Evolutionary conservation across 2,329 filamentous ascomycete genomes (phyloP), one percentile per base, ranked within the genome.

Genomic region (Setomelanomma holmii): DNA sequence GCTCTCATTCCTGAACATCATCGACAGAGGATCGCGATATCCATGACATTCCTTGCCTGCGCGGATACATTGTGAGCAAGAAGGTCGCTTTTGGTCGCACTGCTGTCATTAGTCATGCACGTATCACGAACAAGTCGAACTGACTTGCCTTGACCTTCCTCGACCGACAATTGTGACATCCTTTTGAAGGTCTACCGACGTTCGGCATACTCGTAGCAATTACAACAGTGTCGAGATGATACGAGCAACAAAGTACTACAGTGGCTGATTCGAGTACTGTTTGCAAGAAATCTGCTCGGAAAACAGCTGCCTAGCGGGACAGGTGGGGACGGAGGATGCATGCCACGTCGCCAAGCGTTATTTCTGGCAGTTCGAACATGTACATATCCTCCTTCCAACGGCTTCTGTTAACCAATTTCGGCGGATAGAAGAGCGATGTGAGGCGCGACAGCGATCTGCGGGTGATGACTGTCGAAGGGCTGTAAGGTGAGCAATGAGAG

Each of bases 1-100:
- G 51, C 60, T 69, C 50, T 69, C 67, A 34, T 71, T 65, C 40
- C 60, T 67, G 51, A 71, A 71, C 60, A 69, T 67, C 62, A 72
- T 64, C 6, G 63, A 55, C 42, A 69, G 41, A 8, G 61, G 55
- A 39, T 72, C 66, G 12, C 70, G 63, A 40, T 73, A 73, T 7
- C 70, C 70, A 52, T 67, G 53, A 42, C 70, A 72, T 22, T 60
- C 55, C 34, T 61, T 67, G 17, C 58, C 53, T 10, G 58, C 56
- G 22, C 68, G 62, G 12, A 69, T 54, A 40, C 70, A 73, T 63
- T 72, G 69, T 5, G 63, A 58, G 46, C 70, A 73, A 10, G 68
- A 67, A 23, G 68, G 70, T 20, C 67, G 62, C 45, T 68, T 67
- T 36, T 64, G 65, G 40, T 73, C 70, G 48, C 70, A 73, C 69